phyloP scores from a whole-genome alignment of 768 basidiomycete species.

The Russula compacta region DNA sequence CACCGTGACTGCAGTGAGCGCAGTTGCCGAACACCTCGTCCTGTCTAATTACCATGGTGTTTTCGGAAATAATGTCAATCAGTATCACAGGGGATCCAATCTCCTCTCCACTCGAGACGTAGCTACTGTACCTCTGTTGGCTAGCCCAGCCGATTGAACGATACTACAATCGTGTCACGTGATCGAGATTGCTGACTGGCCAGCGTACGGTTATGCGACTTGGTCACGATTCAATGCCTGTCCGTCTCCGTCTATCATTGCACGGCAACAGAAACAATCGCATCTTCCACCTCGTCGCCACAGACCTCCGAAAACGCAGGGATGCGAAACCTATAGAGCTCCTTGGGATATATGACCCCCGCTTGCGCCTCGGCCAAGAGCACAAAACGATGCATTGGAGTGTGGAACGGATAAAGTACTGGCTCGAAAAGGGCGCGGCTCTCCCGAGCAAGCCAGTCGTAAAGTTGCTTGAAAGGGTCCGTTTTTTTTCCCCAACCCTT shows the following conservation, averaged over 20 bases:
- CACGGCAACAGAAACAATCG: slow-evolving; percentile 69
- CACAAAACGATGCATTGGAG: slow-evolving; percentile 86
- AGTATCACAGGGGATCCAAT: neutral
- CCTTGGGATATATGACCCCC: slow-evolving; percentile 78
- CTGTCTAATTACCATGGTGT: neutral
- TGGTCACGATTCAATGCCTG: slow-evolving; percentile 48
- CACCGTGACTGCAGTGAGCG: neutral
- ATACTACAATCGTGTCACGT: neutral
- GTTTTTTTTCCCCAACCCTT: slow-evolving; percentile 23
- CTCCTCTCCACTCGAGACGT: too few species aligned
- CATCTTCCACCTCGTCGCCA: slow-evolving; percentile 80
- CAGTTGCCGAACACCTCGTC: neutral
- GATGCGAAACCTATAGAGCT: slow-evolving; percentile 84
- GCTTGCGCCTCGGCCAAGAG: slow-evolving; percentile 37
- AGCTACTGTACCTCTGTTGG: too few species aligned
- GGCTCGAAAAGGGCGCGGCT: slow-evolving; percentile 74
- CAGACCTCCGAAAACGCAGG: slow-evolving; percentile 58
- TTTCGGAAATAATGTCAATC: neutral
- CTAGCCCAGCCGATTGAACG: too few species aligned
- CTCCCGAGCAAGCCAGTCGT: slow-evolving; percentile 70
- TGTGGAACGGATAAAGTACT: slow-evolving; percentile 80
- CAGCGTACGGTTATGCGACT: too few species aligned
- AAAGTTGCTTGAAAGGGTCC: slow-evolving; percentile 68
- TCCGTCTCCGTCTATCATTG: slow-evolving; percentile 79
- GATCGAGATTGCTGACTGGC: neutral